phyloP scores from a whole-genome alignment of 225 moss, liverwort and hornwort genomes.

The Bryoerythrophyllum caledonicum region DNA sequence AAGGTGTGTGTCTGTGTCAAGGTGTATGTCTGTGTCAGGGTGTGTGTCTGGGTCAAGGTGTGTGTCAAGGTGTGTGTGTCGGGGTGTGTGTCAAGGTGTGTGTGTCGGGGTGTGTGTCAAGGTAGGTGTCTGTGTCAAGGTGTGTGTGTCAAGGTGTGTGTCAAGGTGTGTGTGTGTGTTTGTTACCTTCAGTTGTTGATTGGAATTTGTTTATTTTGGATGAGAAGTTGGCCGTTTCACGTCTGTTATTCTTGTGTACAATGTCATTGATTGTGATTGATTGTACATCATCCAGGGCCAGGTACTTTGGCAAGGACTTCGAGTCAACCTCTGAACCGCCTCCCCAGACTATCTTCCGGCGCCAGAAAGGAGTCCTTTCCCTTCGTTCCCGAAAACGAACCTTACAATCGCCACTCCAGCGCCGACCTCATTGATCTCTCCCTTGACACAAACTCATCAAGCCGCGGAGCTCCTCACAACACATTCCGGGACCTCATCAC shows the following conservation, averaged over 20 bases:
- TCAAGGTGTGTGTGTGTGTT: too few species aligned
- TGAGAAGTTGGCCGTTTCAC: too few species aligned
- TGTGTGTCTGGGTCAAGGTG: too few species aligned
- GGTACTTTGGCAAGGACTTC: constrained; percentile 35
- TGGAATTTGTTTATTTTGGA: too few species aligned
- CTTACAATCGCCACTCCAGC: constrained; percentile 16
- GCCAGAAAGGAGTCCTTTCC: constrained; percentile 6
- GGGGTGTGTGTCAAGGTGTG: too few species aligned
- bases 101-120: too few species aligned
- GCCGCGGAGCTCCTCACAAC: constrained; percentile 2
- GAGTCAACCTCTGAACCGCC: constrained; percentile 43
- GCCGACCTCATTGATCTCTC: constrained; percentile 47
- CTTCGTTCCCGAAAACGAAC: constrained; percentile 15
- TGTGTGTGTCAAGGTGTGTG: too few species aligned
- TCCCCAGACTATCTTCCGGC: constrained; percentile 25
- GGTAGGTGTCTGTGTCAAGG: too few species aligned
- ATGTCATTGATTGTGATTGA: background rate
- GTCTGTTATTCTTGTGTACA: background rate
- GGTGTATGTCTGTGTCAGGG: too few species aligned
- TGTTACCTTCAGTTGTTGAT: too few species aligned
- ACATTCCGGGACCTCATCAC: constrained; percentile 47
- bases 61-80: too few species aligned
- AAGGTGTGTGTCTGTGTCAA: too few species aligned
- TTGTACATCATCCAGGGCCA: constrained; percentile 4
- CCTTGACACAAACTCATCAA: constrained; percentile 4